Percentiles rank a stretch among this genome's conserved stretches.
Evolutionary conservation across 2,329 filamentous ascomycete genomes (phyloP).

Genomic region (Sphaceloma murrayae): DNA sequence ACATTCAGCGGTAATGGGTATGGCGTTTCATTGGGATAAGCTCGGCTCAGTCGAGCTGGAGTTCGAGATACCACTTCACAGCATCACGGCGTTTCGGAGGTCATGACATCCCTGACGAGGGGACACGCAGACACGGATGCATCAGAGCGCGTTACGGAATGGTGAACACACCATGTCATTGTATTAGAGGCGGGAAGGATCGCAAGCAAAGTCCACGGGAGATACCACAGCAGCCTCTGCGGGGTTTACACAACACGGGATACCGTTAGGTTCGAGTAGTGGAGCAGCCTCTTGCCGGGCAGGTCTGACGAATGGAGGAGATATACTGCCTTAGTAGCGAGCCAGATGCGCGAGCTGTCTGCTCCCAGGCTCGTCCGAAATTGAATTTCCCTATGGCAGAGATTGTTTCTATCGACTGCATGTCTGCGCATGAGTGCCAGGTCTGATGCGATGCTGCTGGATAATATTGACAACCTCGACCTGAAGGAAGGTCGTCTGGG

Average conservation of each 20-base stretch:
- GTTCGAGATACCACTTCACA: slow-evolving; percentile 14
- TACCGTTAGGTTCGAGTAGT: too few relatives aligned
- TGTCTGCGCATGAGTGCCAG: too few relatives aligned
- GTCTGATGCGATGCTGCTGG: too few relatives aligned
- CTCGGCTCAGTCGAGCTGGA: slow-evolving; percentile 13
- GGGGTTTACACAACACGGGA: background rate
- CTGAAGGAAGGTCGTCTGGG: too few relatives aligned
- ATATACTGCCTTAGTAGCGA: too few relatives aligned
- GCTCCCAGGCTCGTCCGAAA: too few relatives aligned
- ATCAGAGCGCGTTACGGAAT: slow-evolving; percentile 4
- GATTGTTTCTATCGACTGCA: too few relatives aligned
- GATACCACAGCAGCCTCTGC: slow-evolving; percentile 6
- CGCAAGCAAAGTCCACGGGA: background rate
- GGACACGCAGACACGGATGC: slow-evolving; percentile 10
- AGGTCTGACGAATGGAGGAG: too few relatives aligned
- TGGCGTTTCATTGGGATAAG: slow-evolving; percentile 11
- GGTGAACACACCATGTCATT: too few relatives aligned
- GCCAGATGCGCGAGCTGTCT: too few relatives aligned
- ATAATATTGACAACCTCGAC: too few relatives aligned
- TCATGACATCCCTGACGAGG: slow-evolving; percentile 16
- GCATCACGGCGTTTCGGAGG: slow-evolving; percentile 3
- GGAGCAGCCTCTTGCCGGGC: too few relatives aligned
- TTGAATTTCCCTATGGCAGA: background rate
- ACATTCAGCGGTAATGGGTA: slow-evolving; percentile 17
- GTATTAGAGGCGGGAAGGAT: background rate